Percentiles rank a stretch among this genome's conserved stretches.
Conservation (phyloP, 257 asterid species). For the Osmanthus fragrans region DNA sequence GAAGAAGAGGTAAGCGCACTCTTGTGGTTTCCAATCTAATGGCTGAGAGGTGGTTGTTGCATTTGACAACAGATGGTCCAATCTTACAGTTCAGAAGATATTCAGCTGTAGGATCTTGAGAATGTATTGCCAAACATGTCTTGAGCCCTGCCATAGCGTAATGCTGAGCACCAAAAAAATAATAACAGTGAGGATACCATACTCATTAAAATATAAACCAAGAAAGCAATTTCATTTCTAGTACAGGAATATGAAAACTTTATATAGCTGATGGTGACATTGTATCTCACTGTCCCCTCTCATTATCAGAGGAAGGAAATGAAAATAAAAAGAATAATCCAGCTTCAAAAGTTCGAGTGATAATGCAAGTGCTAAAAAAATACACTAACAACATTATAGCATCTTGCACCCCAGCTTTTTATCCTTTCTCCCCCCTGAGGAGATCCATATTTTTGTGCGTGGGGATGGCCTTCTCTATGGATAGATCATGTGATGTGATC, state of each 20-base stretch:
- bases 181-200: background rate
- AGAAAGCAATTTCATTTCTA: slow-evolving; percentile 2
- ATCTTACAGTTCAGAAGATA: slow-evolving; percentile 78
- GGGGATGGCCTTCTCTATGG: background rate
- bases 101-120: slow-evolving; percentile 89
- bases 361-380: background rate
- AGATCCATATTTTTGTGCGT: background rate
- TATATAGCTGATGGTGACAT: background rate
- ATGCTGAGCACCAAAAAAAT: slow-evolving; percentile 54
- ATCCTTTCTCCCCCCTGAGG: background rate
- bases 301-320: background rate
- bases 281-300: background rate
- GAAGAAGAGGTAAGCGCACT: slow-evolving; percentile 38
- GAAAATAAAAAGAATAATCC: background rate
- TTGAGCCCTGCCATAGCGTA: slow-evolving; percentile 81
- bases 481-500: background rate
- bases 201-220: background rate
- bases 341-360: background rate
- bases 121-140: slow-evolving; percentile 81
- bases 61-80: slow-evolving; percentile 61
- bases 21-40: slow-evolving; percentile 87
- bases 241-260: background rate
- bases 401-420: background rate
- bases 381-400: background rate
- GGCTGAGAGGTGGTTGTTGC: slow-evolving; percentile 68